These are phyloP conservation scores for Backusella circina DNA, from an alignment of 192 early-diverging fungal genomes.

Conservation along the genomic window DNA sequence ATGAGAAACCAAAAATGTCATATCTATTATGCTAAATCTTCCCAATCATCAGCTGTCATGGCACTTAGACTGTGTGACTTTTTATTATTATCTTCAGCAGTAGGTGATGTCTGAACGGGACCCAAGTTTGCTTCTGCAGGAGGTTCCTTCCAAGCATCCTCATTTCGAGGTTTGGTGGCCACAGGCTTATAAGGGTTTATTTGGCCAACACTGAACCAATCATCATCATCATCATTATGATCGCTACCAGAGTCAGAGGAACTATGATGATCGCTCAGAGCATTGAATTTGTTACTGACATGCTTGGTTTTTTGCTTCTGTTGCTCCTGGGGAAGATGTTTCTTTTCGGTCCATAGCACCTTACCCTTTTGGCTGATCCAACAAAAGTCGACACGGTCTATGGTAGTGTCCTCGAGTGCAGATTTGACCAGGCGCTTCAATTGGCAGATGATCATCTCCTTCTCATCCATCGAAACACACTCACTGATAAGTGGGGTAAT, in stretches of 20 bases:
- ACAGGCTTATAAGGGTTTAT: not conserved
- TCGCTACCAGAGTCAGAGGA: not conserved
- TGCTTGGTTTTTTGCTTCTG: not conserved
- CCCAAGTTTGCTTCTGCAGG: too few species aligned
- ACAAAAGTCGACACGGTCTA: constrained; percentile 40
- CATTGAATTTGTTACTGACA: not conserved
- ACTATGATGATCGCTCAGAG: not conserved
- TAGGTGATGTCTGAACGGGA: not conserved
- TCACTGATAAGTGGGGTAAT: constrained; percentile 41
- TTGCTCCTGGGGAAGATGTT: not conserved
- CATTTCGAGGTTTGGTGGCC: not conserved
- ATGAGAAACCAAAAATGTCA: too few species aligned
- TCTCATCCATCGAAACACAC: constrained; percentile 46
- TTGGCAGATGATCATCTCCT: constrained; percentile 41
- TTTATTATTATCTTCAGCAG: not conserved
- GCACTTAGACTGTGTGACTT: not conserved
- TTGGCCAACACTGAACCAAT: not conserved
- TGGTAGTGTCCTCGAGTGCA: not conserved
- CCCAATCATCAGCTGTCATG: not conserved
- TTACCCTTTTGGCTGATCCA: constrained; percentile 52
- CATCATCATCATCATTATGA: constrained; percentile 1
- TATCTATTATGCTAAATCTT: not conserved
- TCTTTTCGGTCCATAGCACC: constrained; percentile 39
- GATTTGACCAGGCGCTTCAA: constrained; percentile 35
- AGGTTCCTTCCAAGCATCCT: constrained; percentile 9